Conservation (phyloP, 768 basidiomycete genomes). For the Boletales sp. region DNA sequence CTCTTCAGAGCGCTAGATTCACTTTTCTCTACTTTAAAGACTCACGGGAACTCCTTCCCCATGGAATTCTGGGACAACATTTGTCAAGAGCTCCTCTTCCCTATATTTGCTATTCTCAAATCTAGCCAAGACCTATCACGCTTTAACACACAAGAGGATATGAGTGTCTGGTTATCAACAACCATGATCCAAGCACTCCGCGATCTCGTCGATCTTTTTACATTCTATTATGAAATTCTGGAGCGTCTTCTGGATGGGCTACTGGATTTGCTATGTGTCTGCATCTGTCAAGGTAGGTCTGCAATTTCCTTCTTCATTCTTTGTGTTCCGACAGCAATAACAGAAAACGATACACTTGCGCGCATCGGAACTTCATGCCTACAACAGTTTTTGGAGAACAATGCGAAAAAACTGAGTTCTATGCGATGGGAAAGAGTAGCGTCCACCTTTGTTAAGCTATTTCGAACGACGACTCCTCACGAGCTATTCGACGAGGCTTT, state of each 20-base stretch:
- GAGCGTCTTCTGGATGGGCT: constrained; percentile 92
- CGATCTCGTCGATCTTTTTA: constrained; percentile 93
- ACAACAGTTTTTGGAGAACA: constrained; percentile 92
- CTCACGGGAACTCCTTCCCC: constrained; percentile 79
- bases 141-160: constrained; percentile 95
- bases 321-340: constrained; percentile 2
- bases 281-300: constrained; percentile 90
- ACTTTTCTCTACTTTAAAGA: constrained; percentile 89
- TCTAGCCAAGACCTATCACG: constrained; percentile 89
- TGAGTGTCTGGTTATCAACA: constrained; percentile 99
- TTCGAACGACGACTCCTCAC: constrained; percentile 95
- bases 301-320: neutral
- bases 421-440: constrained; percentile 89
- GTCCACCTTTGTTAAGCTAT: constrained; percentile 91
- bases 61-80: constrained; percentile 98
- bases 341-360: constrained; percentile 97
- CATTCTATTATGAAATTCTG: constrained; percentile 89
- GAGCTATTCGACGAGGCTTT: constrained; percentile 93
- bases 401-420: constrained; percentile 80
- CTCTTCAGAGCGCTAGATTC: constrained; percentile 86
- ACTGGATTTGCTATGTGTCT: constrained; percentile 88
- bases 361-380: constrained; percentile 97
- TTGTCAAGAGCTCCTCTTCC: constrained; percentile 94
- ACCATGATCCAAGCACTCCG: constrained; percentile 98
- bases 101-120: constrained; percentile 94